Evolutionary conservation across 805 yeast species (phyloP).

Genomic region (Cyberlindnera subsufficiens): DNA sequence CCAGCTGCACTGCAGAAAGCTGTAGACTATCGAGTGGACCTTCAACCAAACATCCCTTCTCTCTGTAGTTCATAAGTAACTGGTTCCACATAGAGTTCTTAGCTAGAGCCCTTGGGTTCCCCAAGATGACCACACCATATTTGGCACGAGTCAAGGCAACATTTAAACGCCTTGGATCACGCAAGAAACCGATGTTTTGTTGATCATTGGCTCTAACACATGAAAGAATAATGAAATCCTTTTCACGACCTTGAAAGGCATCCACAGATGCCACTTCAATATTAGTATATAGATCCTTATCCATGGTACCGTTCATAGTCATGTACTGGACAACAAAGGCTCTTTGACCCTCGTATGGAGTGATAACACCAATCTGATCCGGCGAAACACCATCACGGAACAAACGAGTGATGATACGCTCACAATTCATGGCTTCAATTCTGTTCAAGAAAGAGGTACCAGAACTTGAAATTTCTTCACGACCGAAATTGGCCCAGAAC

Average conservation of each 20-base stretch:
- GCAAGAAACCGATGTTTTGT: constrained; percentile 74
- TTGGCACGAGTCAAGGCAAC: constrained; percentile 88
- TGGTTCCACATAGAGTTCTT: constrained; percentile 74
- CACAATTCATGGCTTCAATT: constrained; percentile 86
- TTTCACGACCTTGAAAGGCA: constrained; percentile 90
- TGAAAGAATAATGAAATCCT: constrained; percentile 71
- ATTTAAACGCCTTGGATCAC: constrained; percentile 80
- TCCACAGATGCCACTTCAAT: constrained; percentile 94
- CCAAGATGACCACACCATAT: constrained; percentile 74
- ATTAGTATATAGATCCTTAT: constrained; percentile 55
- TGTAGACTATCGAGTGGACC: constrained; percentile 81
- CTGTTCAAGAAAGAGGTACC: constrained; percentile 83
- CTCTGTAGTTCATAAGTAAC: constrained; percentile 70
- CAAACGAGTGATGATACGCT: constrained; percentile 64
- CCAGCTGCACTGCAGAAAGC: constrained; percentile 55
- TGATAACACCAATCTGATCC: constrained; percentile 81
- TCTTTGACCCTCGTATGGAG: constrained; percentile 94
- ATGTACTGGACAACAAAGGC: constrained; percentile 75
- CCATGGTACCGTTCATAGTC: constrained; percentile 64
- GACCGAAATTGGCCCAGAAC: constrained; percentile 89
- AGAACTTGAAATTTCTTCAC: constrained; percentile 77
- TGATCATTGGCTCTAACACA: constrained; percentile 78
- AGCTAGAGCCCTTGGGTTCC: constrained; percentile 76
- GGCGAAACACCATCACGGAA: constrained; percentile 77
- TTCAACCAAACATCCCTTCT: constrained; percentile 82